Percentiles rank a stretch among this genome's conserved stretches.
These are phyloP conservation scores for Paracamarosporium sp. DNA, from an alignment of 2,329 filamentous ascomycete genomes.

Conservation along the genomic window DNA sequence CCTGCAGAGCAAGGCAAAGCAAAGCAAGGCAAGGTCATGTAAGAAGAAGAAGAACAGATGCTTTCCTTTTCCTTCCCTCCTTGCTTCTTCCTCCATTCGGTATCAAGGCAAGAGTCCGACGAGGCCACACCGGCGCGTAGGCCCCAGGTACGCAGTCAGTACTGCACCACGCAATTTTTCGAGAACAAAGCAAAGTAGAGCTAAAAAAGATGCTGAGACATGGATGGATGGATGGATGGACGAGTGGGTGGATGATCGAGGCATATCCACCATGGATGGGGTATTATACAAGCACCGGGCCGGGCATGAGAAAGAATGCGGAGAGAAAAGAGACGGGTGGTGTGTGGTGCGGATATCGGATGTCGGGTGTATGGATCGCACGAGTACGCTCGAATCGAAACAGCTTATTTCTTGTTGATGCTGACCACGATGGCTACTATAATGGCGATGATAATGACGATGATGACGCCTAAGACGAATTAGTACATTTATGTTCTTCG, in stretches of 20 bases:
- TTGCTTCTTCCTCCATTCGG: too few species aligned
- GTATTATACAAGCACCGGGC: slow-evolving; percentile 29
- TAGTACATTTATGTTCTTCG: not conserved
- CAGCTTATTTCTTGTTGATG: slow-evolving; percentile 27
- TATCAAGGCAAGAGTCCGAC: too few species aligned
- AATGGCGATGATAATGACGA: slow-evolving; percentile 47
- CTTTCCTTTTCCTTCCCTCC: too few species aligned
- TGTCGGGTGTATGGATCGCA: slow-evolving; percentile 4
- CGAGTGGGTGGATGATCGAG: slow-evolving; percentile 2
- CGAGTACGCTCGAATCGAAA: too few species aligned
- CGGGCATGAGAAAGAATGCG: slow-evolving; percentile 27
- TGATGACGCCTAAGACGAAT: slow-evolving; percentile 29
- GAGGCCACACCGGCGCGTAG: too few species aligned
- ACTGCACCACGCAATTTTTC: slow-evolving; percentile 9
- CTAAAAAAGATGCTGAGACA: slow-evolving; percentile 11
- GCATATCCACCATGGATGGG: slow-evolving; percentile 19
- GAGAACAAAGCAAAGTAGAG: slow-evolving; percentile 11
- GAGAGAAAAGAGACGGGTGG: slow-evolving; percentile 20
- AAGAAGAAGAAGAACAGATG: too few species aligned
- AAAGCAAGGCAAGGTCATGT: too few species aligned
- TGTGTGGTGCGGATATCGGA: slow-evolving; percentile 11
- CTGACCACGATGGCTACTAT: slow-evolving; percentile 46
- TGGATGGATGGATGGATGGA: slow-evolving; percentile 7
- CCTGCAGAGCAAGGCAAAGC: too few species aligned
- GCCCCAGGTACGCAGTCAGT: too few species aligned